Conservation (phyloP, 352 stramenopile species). For the Globisporangium rhizosaccharum region DNA sequence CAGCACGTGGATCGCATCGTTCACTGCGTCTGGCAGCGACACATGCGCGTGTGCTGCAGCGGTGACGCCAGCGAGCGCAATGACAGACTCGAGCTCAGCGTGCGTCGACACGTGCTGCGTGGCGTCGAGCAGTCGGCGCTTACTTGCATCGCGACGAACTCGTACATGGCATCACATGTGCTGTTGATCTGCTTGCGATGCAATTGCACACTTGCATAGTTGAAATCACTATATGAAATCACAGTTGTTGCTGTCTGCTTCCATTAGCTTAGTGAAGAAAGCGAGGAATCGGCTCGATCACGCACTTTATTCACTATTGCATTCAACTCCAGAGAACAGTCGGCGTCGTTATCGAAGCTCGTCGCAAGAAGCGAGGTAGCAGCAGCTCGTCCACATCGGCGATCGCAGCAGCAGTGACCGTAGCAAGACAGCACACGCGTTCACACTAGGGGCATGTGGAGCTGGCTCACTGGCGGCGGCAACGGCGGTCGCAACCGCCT, state of each 20-base stretch:
- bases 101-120: constrained; percentile 43
- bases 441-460: constrained; percentile 24
- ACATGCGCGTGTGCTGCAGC: constrained; percentile 3
- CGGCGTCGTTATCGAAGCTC: no score
- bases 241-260: no score
- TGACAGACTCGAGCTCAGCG: constrained; percentile 27
- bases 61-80: constrained; percentile 21
- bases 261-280: no score
- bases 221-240: no score
- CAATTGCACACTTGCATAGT: background rate
- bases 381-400: background rate
- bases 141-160: constrained; percentile 9
- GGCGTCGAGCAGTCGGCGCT: constrained; percentile 44
- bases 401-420: background rate
- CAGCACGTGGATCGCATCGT: constrained; percentile 90
- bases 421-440: no score
- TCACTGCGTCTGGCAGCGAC: constrained; percentile 70
- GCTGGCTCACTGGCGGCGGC: constrained; percentile 31
- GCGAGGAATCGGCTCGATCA: no score
- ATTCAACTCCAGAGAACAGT: no score
- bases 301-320: no score
- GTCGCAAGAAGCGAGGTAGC: constrained; percentile 3
- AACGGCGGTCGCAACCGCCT: constrained; percentile 7
- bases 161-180: no score
- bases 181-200: no score